These are phyloP conservation scores for Ogataea minuta DNA, from an alignment of 805 yeast genomes.

Conservation along the genomic window DNA sequence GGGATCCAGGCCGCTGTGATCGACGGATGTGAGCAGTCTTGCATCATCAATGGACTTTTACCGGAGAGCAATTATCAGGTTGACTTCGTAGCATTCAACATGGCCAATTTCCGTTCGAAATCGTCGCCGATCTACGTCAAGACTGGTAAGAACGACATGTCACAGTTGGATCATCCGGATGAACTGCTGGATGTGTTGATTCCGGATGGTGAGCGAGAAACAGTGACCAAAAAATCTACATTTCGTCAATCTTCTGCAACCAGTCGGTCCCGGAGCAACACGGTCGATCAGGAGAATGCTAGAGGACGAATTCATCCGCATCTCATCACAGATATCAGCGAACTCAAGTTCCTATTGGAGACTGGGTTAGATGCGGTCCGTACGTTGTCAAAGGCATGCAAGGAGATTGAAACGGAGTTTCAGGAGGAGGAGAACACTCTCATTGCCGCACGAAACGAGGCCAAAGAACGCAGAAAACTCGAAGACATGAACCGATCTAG, in stretches of 20 bases:
- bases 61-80: constrained; percentile 41
- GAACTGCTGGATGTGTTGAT: constrained; percentile 35
- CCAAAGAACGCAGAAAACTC: constrained; percentile 39
- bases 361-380: constrained; percentile 42
- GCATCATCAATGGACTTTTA: constrained; percentile 33
- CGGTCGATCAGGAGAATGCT: constrained; percentile 27
- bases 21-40: constrained; percentile 37
- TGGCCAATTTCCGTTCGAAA: constrained; percentile 39
- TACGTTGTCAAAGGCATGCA: constrained; percentile 34
- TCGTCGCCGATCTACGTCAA: constrained; percentile 41
- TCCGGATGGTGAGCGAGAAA: constrained; percentile 33
- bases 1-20: constrained; percentile 37
- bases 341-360: constrained; percentile 41
- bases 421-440: constrained; percentile 38
- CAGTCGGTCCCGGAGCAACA: constrained; percentile 35
- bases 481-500: constrained; percentile 42
- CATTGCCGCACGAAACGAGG: constrained; percentile 35
- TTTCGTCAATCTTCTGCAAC: constrained; percentile 28
- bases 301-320: constrained; percentile 26
- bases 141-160: constrained; percentile 31
- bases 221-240: constrained; percentile 29
- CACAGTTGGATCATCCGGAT: constrained; percentile 39
- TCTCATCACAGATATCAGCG: constrained; percentile 40
- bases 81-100: constrained; percentile 43
- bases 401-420: constrained; percentile 35